Evolutionary conservation across 1,139 yeast species (phyloP).

Genomic region (Protomyces inouyei): DNA sequence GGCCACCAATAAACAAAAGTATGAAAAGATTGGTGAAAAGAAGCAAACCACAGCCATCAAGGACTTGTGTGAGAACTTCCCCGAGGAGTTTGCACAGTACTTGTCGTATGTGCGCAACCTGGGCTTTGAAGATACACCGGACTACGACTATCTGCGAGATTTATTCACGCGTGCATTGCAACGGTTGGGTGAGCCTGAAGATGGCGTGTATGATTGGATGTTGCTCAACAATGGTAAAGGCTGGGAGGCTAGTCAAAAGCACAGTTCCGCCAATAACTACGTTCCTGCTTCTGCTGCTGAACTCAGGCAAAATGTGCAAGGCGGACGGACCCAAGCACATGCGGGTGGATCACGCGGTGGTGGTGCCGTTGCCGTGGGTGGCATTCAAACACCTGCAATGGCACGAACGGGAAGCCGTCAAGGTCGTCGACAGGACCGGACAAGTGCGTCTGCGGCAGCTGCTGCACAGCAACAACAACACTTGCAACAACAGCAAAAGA

Average conservation of each 20-base stretch:
- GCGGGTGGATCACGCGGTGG: conserved; percentile 1
- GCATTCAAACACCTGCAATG: background rate
- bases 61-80: conserved; percentile 76
- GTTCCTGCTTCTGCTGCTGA: conserved; percentile 25
- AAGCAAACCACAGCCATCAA: conserved; percentile 78
- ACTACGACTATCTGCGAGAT: conserved; percentile 74
- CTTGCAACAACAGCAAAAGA: background rate
- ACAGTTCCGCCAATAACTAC: conserved; percentile 14
- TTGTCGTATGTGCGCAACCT: conserved; percentile 75
- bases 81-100: conserved; percentile 81
- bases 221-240: conserved; percentile 86
- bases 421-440: background rate
- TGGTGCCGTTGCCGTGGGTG: background rate
- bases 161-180: conserved; percentile 69
- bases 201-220: conserved; percentile 93
- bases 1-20: conserved; percentile 91
- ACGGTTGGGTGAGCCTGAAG: conserved; percentile 67
- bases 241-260: conserved; percentile 67
- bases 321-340: conserved; percentile 26
- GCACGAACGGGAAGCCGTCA: background rate
- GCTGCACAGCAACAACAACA: background rate
- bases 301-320: conserved; percentile 22
- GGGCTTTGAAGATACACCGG: conserved; percentile 92
- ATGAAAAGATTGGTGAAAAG: conserved; percentile 93
- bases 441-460: background rate